These are phyloP conservation scores for Astrocystis sublimbata DNA, from an alignment of 495 filamentous ascomycete species.

Conservation along the genomic window DNA sequence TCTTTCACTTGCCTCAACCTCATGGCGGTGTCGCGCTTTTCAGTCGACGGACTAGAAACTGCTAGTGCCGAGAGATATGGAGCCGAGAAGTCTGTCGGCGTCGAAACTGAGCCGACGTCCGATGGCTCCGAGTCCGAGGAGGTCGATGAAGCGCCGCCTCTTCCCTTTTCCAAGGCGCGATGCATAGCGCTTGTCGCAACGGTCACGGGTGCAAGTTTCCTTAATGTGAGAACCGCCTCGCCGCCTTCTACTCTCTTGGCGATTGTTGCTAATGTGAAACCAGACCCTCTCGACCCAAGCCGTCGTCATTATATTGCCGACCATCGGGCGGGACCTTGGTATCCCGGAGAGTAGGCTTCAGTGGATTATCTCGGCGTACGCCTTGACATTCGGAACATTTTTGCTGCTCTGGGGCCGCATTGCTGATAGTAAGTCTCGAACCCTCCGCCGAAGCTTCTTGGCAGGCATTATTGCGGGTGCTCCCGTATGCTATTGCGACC, in stretches of 20 bases:
- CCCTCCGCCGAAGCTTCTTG: background rate
- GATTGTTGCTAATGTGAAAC: background rate
- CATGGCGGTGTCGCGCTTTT: background rate
- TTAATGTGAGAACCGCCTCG: conserved; percentile 42
- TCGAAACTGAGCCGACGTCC: conserved; percentile 1
- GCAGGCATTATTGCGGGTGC: background rate
- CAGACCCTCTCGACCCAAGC: conserved; percentile 61
- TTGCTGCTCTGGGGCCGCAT: conserved; percentile 72
- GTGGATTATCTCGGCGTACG: conserved; percentile 64
- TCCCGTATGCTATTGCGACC: too few relatives aligned
- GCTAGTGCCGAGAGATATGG: background rate
- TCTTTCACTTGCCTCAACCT: background rate
- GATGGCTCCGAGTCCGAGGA: conserved; percentile 19
- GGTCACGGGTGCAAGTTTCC: conserved; percentile 55
- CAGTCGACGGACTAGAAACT: background rate
- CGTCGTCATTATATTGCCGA: conserved; percentile 62
- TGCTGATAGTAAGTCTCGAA: conserved; percentile 54
- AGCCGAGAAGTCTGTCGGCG: background rate
- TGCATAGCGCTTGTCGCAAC: conserved; percentile 51
- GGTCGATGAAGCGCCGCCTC: conserved; percentile 17
- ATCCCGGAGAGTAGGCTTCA: conserved; percentile 60
- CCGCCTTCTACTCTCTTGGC: conserved; percentile 6
- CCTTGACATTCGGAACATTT: conserved; percentile 68
- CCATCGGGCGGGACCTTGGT: conserved; percentile 52
- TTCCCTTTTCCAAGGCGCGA: conserved; percentile 47